Base-by-base conservation (phyloP, 129 eudicot genomes). In the Chrysanthemum lavandulifolium region DNA sequence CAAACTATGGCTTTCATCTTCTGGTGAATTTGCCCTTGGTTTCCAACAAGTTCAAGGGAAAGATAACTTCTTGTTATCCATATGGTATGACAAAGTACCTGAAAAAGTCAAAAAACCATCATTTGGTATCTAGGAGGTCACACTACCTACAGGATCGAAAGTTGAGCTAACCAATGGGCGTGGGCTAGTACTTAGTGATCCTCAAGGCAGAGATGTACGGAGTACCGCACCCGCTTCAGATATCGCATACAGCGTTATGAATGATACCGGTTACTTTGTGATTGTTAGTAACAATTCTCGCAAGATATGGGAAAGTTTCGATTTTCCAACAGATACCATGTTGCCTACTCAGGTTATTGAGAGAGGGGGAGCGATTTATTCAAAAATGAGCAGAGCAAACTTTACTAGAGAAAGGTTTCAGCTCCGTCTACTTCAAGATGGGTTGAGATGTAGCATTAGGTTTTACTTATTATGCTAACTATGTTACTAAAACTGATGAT, bases 11-110 rank as follows among this genome's bases (percentile, higher is more conserved):
- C 68, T 76, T 15, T 88, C 95, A 1, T 67, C 88, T 31, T 78
- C 79, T 7, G 84, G 84, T 29, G 88, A 88, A 53, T 88, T 85
- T 45, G 90, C 84, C 10, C 80, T 88, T 2, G 90, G 95, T 52
- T 88, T 87, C 75, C 56, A 65, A 54, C 72, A 77, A 65, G 36
- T 75, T 43, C 33, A 65, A 70, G 71, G 75, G 1, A 69, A 45
- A 1, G 75, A 79, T 67, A 56, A 2, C 57, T 73, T 49, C 59
- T 58, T 85, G 78, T 76, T 88, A 49, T 81, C 86, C 61, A 80
- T 82, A 52, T 82, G 85, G 86, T 85, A 80, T 25, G 62, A 84
- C 63, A 80, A 81, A 70, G 73, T 83, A 18, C 80, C 84, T 0
- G 82, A 86, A 1, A 81, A 19, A 19, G 21, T 19, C 21, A 19